These are phyloP conservation scores for Phymatotrichopsis omnivora DNA, from an alignment of 2,329 filamentous ascomycete species.

Conservation along the genomic window DNA sequence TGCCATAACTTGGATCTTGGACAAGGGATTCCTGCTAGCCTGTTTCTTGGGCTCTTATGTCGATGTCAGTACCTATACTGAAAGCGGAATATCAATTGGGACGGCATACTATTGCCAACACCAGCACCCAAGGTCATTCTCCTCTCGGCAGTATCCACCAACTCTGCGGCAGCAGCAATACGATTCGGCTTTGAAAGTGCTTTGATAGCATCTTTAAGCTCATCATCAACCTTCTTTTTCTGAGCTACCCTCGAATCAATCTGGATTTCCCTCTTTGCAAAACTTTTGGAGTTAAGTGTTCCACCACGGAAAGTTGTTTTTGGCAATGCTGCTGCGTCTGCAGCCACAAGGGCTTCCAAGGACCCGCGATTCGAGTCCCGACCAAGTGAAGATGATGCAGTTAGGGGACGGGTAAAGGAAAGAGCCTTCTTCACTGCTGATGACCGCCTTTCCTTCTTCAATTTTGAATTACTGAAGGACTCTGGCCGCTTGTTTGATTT, in stretches of 20 bases:
- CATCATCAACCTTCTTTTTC: constrained; percentile 53
- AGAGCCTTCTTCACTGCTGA: constrained; percentile 6
- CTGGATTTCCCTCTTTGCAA: constrained; percentile 46
- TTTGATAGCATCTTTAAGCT: constrained; percentile 63
- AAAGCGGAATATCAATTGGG: background rate
- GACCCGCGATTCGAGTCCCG: constrained; percentile 7
- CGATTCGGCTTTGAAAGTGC: constrained; percentile 67
- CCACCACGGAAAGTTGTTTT: constrained; percentile 35
- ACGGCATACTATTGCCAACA: constrained; percentile 44
- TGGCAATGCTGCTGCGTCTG: constrained; percentile 52
- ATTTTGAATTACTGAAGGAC: constrained; percentile 37
- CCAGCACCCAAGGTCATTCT: constrained; percentile 44
- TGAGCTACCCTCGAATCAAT: constrained; percentile 43
- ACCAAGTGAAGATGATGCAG: constrained; percentile 32
- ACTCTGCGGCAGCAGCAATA: constrained; percentile 54
- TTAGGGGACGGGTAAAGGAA: constrained; percentile 33
- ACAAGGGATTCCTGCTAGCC: constrained; percentile 34
- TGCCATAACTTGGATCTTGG: constrained; percentile 30
- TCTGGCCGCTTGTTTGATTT: constrained; percentile 45
- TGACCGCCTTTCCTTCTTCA: constrained; percentile 32
- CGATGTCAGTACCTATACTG: constrained; percentile 32
- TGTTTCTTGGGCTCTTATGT: constrained; percentile 46
- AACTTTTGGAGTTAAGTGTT: constrained; percentile 38
- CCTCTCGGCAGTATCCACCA: constrained; percentile 57
- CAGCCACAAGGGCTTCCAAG: constrained; percentile 42